Evolutionary conservation across 2,329 filamentous ascomycete genomes (phyloP).

Genomic region (Eutypella sp.): DNA sequence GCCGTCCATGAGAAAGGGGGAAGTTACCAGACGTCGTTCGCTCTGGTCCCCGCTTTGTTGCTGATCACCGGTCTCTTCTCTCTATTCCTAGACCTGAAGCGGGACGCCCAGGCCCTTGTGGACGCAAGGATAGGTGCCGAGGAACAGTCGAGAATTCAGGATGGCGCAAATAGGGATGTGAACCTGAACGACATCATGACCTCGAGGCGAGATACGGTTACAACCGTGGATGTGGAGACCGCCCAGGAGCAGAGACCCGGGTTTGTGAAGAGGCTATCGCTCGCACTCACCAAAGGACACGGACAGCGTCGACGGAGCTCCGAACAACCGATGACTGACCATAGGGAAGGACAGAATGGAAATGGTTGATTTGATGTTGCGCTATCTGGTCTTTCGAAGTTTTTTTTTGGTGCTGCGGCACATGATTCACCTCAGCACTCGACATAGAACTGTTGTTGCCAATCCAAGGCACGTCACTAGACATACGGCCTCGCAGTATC

Average conservation of each 20-base stretch:
- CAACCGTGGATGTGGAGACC: slow-evolving; percentile 9
- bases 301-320: slow-evolving; percentile 11
- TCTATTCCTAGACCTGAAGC: slow-evolving; percentile 41
- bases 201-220: slow-evolving; percentile 17
- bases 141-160: slow-evolving; percentile 27
- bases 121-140: slow-evolving; percentile 32
- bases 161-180: slow-evolving; percentile 36
- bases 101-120: slow-evolving; percentile 42
- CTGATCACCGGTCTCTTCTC: slow-evolving; percentile 43
- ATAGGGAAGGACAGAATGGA: slow-evolving; percentile 13
- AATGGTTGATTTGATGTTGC: slow-evolving; percentile 1
- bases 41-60: slow-evolving; percentile 54
- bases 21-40: slow-evolving; percentile 58
- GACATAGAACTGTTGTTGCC: too few relatives aligned
- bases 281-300: slow-evolving; percentile 15
- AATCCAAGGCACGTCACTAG: too few relatives aligned
- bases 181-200: slow-evolving; percentile 38
- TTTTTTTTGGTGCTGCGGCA: too few relatives aligned
- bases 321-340: slow-evolving; percentile 15
- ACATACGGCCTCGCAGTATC: too few relatives aligned
- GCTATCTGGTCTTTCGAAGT: too few relatives aligned
- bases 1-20: slow-evolving; percentile 57
- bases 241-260: slow-evolving; percentile 14
- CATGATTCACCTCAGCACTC: too few relatives aligned
- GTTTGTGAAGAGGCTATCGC: slow-evolving; percentile 20